phyloP scores from a whole-genome alignment of 2,329 filamentous ascomycete genomes.

The Claviceps spartinae region DNA sequence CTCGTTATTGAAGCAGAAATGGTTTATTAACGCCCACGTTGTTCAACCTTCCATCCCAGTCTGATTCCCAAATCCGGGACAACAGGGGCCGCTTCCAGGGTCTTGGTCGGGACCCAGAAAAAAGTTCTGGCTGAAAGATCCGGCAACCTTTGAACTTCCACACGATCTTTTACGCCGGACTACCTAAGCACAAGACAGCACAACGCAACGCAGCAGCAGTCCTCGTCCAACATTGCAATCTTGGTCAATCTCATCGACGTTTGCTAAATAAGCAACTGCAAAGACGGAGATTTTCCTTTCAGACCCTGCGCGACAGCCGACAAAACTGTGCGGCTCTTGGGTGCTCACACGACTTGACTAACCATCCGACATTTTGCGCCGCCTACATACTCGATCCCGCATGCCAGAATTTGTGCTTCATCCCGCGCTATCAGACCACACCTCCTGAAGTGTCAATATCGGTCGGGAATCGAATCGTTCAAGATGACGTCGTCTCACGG shows the following conservation, averaged over 20 bases:
- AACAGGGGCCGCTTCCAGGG: conserved; percentile 4
- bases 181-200: background rate
- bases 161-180: background rate
- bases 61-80: background rate
- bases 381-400: background rate
- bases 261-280: background rate
- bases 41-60: background rate
- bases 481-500: conserved; percentile 30
- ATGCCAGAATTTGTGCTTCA: background rate
- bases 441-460: conserved; percentile 5
- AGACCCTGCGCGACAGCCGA: background rate
- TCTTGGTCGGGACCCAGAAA: conserved; percentile 14
- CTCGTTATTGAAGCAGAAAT: background rate
- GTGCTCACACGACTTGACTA: background rate
- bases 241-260: background rate
- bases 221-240: background rate
- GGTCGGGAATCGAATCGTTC: background rate
- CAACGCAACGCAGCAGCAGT: background rate
- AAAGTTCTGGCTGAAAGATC: conserved; percentile 11
- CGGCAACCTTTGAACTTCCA: background rate
- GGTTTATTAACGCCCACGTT: background rate
- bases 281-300: background rate
- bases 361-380: background rate
- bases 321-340: background rate
- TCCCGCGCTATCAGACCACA: background rate